A percentile compares a stretch with the other conserved stretches of the same genome.
Evolutionary conservation across 108 stramenopile genomes (phyloP).

Genomic region (Cyclotella baltica): DNA sequence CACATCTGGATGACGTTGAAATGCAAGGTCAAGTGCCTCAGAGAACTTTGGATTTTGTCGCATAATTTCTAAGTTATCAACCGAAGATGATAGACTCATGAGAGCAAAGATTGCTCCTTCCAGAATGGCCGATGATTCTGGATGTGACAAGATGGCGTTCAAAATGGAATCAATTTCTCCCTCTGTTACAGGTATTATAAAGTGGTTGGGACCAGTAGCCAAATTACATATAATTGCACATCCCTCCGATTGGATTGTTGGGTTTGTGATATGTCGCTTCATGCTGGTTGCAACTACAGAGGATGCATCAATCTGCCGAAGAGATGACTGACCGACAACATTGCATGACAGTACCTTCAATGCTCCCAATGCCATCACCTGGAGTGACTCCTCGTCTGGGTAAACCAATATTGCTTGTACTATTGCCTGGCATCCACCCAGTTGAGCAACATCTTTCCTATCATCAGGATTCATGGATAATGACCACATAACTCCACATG

Average conservation of each 20-base stretch:
- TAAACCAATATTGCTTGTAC: slow-evolving; percentile 31
- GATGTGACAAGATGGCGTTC: slow-evolving; percentile 22
- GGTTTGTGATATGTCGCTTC: slow-evolving; percentile 24
- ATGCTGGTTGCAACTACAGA: slow-evolving; percentile 36
- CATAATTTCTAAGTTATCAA: slow-evolving; percentile 11
- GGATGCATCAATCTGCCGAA: slow-evolving; percentile 13
- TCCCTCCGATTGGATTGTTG: slow-evolving; percentile 46
- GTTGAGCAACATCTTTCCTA: slow-evolving; percentile 35
- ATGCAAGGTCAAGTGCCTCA: slow-evolving; percentile 16
- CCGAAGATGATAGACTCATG: slow-evolving; percentile 15
- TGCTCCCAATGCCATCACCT: slow-evolving; percentile 41
- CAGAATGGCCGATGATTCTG: slow-evolving; percentile 23
- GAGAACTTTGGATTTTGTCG: neutral
- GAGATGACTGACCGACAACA: slow-evolving; percentile 23
- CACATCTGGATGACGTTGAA: slow-evolving; percentile 9
- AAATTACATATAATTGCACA: slow-evolving; percentile 47
- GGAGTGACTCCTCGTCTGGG: slow-evolving; percentile 24
- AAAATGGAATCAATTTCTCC: slow-evolving; percentile 30
- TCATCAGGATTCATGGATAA: slow-evolving; percentile 35
- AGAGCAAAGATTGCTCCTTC: slow-evolving; percentile 39
- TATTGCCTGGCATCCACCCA: slow-evolving; percentile 44
- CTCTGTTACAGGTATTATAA: slow-evolving; percentile 26
- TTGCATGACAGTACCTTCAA: slow-evolving; percentile 45
- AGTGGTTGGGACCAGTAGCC: slow-evolving; percentile 28
- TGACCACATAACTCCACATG: slow-evolving; percentile 43